These are phyloP conservation scores for Xylona heveae DNA, from an alignment of 495 filamentous ascomycete species.

Conservation along the genomic window DNA sequence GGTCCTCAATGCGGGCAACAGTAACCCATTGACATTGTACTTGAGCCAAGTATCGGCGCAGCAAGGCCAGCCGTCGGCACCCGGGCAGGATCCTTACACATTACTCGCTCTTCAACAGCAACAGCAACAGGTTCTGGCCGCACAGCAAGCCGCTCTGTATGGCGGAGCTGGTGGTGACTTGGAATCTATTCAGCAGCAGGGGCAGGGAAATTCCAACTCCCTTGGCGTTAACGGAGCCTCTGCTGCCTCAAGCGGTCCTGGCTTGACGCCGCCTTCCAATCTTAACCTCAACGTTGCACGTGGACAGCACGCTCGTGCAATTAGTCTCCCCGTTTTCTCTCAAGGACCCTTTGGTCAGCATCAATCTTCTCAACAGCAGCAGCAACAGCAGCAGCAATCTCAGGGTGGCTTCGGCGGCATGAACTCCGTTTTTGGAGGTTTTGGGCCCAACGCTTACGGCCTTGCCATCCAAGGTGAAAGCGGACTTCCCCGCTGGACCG, in stretches of 20 bases:
- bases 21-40: conserved; percentile 90
- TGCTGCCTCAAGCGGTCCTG: conserved; percentile 46
- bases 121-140: conserved; percentile 23
- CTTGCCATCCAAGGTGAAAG: conserved; percentile 41
- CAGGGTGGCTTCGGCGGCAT: conserved; percentile 32
- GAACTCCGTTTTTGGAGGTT: conserved; percentile 31
- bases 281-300: conserved; percentile 30
- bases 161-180: conserved; percentile 7
- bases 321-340: conserved; percentile 58
- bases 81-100: conserved; percentile 26
- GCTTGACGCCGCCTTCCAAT: conserved; percentile 54
- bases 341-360: conserved; percentile 33
- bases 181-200: conserved; percentile 1
- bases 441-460: conserved; percentile 36
- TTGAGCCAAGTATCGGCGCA: conserved; percentile 67
- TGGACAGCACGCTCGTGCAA: conserved; percentile 60
- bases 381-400: conserved; percentile 8
- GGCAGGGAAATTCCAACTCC: conserved; percentile 32
- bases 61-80: conserved; percentile 35
- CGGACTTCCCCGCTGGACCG: conserved; percentile 44
- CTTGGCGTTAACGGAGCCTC: conserved; percentile 30
- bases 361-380: conserved; percentile 11
- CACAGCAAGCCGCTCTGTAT: conserved; percentile 30
- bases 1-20: conserved; percentile 54
- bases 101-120: conserved; percentile 40